Base-by-base conservation (phyloP, 768 basidiomycete species). In the Tephrocybe rancida region DNA sequence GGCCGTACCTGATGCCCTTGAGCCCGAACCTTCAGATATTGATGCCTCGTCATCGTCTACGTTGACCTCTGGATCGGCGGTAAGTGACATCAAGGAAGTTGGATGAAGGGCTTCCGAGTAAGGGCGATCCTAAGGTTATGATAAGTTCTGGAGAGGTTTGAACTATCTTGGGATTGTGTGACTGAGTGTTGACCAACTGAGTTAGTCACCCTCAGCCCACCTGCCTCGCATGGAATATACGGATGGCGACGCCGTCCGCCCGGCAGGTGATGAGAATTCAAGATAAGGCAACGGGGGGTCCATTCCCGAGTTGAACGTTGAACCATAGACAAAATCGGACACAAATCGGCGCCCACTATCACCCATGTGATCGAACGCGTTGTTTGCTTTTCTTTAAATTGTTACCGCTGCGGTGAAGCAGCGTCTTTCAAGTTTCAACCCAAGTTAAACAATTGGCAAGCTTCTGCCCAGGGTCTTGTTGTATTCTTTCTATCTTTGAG, bases 1-100 rank as follows among this genome's bases (percentile, higher is more conserved):
- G 3, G 68, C 67, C n/a, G n/a, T n/a, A 14, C 62, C 58, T 27
- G 32, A 16, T 8, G 14, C 29, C 38, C 24, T 37, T 26, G 35
- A 53, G 27, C 26, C 32, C 18, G 34, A 47, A 25, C n/a, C 24
- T 38, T 34, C 11, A 13, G 21, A 11, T 14, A 29, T 8, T 27
- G 34, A 26, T 16, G 24, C n/a, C 38, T 50, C 49, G 16, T 18
- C 49, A 53, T 38, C 32, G 19, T 39, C 44, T 14, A 13, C 22
- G 44, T 22, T 46, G 39, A 32, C 26, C n/a, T 53, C 52, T 26
- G n/a, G 1, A 46, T 46, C 43, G 19, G 34, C 11, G n/a, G 18
- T 25, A 34, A n/a, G 11, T 6, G 50, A 22, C 10, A 42, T 34
- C 19, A 53, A 46, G 44, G 24, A 11, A 45, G 30, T n/a, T n/a